Percentiles rank a stretch among this genome's conserved stretches.
Conservation (phyloP, 495 filamentous ascomycete genomes). For the Hyaloscypha bicolor region DNA sequence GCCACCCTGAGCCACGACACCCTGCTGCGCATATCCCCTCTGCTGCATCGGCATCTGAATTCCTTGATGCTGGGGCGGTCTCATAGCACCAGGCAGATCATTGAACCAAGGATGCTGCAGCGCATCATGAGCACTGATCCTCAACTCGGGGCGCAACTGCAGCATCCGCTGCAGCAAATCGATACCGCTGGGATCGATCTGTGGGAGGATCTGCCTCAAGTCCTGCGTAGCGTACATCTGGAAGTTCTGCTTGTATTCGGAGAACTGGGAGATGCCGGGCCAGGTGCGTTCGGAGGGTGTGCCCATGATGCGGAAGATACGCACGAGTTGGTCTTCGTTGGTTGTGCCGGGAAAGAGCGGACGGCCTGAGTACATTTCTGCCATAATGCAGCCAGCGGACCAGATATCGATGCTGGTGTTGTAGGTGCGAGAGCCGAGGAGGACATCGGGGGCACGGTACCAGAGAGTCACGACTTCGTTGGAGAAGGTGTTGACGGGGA, state of each 20-base stretch:
- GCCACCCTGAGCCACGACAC: slow-evolving; percentile 19
- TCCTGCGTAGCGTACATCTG: slow-evolving; percentile 96
- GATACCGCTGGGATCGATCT: slow-evolving; percentile 84
- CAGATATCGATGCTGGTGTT: slow-evolving; percentile 98
- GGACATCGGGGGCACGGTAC: slow-evolving; percentile 93
- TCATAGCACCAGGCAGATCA: slow-evolving; percentile 28
- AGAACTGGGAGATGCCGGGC: slow-evolving; percentile 87
- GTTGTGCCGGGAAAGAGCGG: slow-evolving; percentile 94
- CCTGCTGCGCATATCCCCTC: slow-evolving; percentile 28
- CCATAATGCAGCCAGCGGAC: slow-evolving; percentile 98
- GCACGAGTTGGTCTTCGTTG: slow-evolving; percentile 92
- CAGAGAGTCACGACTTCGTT: slow-evolving; percentile 97
- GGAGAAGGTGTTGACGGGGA: slow-evolving; percentile 96
- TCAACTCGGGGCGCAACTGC: slow-evolving; percentile 88
- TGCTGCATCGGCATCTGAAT: slow-evolving; percentile 27
- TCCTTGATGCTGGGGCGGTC: slow-evolving; percentile 19
- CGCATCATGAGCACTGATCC: slow-evolving; percentile 82
- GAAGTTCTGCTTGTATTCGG: slow-evolving; percentile 92
- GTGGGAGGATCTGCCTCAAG: slow-evolving; percentile 79
- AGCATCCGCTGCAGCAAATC: slow-evolving; percentile 89
- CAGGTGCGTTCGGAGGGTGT: slow-evolving; percentile 90
- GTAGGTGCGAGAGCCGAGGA: slow-evolving; percentile 88
- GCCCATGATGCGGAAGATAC: slow-evolving; percentile 97
- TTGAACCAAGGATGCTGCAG: slow-evolving; percentile 88
- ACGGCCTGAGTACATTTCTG: slow-evolving; percentile 93